phyloP scores from a whole-genome alignment of 495 filamentous ascomycete species.

The Aspergillus sclerotiicarbonarius region DNA sequence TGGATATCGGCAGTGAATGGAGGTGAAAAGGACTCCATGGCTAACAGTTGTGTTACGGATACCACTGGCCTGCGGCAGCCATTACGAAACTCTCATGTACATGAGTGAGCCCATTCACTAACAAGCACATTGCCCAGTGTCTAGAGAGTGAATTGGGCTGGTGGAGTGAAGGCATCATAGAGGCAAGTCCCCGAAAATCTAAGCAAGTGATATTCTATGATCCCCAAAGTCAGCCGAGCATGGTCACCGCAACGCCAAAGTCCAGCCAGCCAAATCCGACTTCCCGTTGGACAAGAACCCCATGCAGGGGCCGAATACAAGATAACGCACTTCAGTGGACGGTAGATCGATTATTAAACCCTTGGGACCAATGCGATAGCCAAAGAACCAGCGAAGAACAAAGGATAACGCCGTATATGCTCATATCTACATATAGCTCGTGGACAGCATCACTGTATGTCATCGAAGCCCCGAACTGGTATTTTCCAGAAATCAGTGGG shows the following conservation, averaged over 20 bases:
- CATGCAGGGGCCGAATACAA: neutral
- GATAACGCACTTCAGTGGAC: conserved; percentile 5
- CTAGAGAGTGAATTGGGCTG: too few species aligned
- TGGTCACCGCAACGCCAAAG: neutral
- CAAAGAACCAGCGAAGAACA: conserved; percentile 23
- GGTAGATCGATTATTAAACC: conserved; percentile 18
- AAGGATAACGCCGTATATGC: conserved; percentile 44
- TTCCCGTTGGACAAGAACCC: neutral
- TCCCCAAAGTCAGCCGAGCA: neutral
- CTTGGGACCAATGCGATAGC: conserved; percentile 18
- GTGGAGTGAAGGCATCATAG: too few species aligned
- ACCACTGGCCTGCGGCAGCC: too few species aligned
- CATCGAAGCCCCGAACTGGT: conserved; percentile 37
- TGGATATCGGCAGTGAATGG: too few species aligned
- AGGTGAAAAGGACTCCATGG: too few species aligned
- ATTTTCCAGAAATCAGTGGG: conserved; percentile 22
- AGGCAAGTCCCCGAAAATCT: neutral
- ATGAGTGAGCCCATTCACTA: too few species aligned
- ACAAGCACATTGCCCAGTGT: too few species aligned
- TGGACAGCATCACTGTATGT: conserved; percentile 35
- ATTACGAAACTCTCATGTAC: too few species aligned
- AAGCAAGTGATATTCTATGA: neutral
- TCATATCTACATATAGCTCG: conserved; percentile 49
- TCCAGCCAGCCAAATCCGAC: neutral
- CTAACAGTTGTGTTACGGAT: too few species aligned